Evolutionary conservation across 2,329 filamentous ascomycete species (phyloP).

Genomic region (Paracoccidioides brasiliensis): DNA sequence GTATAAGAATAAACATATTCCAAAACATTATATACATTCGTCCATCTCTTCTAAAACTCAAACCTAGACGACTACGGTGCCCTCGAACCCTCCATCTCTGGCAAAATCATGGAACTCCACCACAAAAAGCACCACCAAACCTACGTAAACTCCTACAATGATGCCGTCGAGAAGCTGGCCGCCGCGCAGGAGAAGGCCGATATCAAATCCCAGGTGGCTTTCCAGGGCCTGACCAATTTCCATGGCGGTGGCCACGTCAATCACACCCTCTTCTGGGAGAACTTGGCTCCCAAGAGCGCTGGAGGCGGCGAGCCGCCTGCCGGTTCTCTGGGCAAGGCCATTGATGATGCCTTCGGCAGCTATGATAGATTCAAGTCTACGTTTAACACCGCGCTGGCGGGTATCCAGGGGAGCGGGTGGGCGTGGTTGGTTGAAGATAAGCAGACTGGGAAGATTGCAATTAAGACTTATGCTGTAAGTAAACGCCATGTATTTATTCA

Average conservation of each 20-base stretch:
- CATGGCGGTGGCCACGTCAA: constrained; percentile 52
- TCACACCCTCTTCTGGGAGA: constrained; percentile 55
- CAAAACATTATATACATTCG: background rate
- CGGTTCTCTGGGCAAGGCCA: constrained; percentile 44
- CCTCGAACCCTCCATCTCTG: constrained; percentile 71
- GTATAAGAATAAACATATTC: background rate
- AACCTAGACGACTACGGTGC: constrained; percentile 81
- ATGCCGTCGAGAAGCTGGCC: constrained; percentile 57
- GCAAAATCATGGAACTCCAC: constrained; percentile 93
- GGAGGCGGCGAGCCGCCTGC: constrained; percentile 51
- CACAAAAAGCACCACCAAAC: constrained; percentile 91
- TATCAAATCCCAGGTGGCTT: constrained; percentile 44
- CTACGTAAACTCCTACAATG: constrained; percentile 82
- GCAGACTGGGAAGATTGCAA: constrained; percentile 43
- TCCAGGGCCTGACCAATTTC: constrained; percentile 51
- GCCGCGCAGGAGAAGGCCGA: constrained; percentile 43
- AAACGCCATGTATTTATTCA: constrained; percentile 2
- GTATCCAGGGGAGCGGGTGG: constrained; percentile 54
- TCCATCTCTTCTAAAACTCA: background rate
- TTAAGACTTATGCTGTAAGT: constrained; percentile 51
- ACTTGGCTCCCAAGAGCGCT: constrained; percentile 47
- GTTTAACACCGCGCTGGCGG: constrained; percentile 51
- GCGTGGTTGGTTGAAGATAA: constrained; percentile 51
- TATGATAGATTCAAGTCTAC: constrained; percentile 48
- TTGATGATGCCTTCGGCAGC: constrained; percentile 47